Evolutionary conservation across 305 asterid species (phyloP).

Genomic region (Fraxinus albicans): DNA sequence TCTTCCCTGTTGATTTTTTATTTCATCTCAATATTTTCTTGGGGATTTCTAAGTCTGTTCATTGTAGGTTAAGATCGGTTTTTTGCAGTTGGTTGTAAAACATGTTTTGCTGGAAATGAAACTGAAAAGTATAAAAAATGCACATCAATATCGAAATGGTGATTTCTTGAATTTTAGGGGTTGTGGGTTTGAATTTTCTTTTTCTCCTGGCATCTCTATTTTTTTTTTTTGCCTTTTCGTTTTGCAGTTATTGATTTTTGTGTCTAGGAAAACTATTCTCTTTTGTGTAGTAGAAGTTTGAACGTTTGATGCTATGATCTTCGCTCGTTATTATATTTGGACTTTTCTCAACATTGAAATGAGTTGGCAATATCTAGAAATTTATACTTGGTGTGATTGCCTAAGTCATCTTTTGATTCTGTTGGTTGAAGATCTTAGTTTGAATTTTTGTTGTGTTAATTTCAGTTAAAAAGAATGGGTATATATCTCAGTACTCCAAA

Average conservation of each 20-base stretch:
- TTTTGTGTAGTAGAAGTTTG: background rate
- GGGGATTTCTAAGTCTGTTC: background rate
- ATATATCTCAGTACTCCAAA: constrained; percentile 85
- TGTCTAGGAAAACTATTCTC: background rate
- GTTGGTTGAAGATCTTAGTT: background rate
- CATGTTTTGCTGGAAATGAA: background rate
- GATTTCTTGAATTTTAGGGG: background rate
- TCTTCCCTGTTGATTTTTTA: background rate
- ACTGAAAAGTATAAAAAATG: background rate
- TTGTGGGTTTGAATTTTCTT: background rate
- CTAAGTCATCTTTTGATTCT: background rate
- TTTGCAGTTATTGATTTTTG: background rate
- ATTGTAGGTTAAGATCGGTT: background rate
- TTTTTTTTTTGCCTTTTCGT: background rate
- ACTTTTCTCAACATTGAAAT: background rate
- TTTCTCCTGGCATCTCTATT: background rate
- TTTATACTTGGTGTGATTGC: background rate
- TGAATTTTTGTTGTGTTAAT: constrained; percentile 22
- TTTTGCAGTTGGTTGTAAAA: background rate
- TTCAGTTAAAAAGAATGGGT: constrained; percentile 71
- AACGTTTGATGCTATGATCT: background rate
- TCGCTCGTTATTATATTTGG: background rate
- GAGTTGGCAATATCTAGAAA: background rate
- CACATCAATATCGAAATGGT: background rate
- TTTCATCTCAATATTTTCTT: background rate